A percentile compares a stretch with the other conserved stretches of the same genome.
Evolutionary conservation across 305 asterid genomes (phyloP).

Genomic region (Ilex paraguariensis): DNA sequence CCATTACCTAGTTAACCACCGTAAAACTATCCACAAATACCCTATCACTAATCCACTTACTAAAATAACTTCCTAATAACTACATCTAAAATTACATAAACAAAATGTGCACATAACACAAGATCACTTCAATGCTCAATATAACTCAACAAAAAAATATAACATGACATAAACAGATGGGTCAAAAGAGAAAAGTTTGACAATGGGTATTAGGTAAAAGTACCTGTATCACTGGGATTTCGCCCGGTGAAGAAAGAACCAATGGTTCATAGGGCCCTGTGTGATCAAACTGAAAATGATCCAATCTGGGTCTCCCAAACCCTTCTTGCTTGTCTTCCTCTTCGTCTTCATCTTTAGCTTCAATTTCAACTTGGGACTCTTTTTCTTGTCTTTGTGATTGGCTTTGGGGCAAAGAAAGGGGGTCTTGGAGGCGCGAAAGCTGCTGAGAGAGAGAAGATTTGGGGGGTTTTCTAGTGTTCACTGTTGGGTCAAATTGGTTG

Average conservation of each 20-base stretch:
- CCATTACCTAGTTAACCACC: too few relatives aligned
- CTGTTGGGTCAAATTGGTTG: conserved; percentile 28
- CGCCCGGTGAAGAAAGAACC: conserved; percentile 50
- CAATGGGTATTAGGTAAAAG: conserved; percentile 15
- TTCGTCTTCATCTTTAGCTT: conserved; percentile 24
- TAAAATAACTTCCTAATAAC: too few relatives aligned
- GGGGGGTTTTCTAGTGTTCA: conserved; percentile 64
- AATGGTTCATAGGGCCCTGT: conserved; percentile 75
- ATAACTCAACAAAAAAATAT: neutral
- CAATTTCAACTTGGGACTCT: conserved; percentile 26
- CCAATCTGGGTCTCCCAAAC: conserved; percentile 38
- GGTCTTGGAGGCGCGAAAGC: conserved; percentile 58
- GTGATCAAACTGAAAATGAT: conserved; percentile 37
- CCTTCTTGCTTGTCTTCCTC: conserved; percentile 20
- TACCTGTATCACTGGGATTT: conserved; percentile 62
- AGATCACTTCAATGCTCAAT: too few relatives aligned
- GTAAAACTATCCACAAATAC: too few relatives aligned
- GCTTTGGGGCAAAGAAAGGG: conserved; percentile 20
- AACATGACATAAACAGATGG: neutral
- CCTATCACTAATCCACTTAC: too few relatives aligned
- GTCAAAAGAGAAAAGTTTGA: conserved; percentile 5
- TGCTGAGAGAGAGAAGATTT: conserved; percentile 74
- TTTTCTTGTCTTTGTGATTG: conserved; percentile 22
- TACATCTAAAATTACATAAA: too few relatives aligned
- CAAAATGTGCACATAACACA: too few relatives aligned